A percentile compares a stretch with the other conserved stretches of the same genome.
Evolutionary conservation across 176 grass and related monocot genomes (phyloP).

Genomic region (Oryza glumipatula): DNA sequence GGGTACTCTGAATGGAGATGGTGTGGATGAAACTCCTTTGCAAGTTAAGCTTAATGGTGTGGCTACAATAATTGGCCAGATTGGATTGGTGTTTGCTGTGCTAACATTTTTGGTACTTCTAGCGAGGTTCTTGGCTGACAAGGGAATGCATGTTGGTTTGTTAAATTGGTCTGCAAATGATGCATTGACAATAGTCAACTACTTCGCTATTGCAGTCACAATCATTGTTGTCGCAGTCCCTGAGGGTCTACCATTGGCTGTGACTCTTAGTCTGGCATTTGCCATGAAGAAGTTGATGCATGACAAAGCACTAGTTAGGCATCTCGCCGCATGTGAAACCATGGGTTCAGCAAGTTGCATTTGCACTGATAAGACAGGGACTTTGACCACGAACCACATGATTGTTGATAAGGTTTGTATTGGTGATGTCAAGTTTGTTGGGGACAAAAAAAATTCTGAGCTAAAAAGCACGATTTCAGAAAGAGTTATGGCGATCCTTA

Average conservation of each 20-base stretch:
- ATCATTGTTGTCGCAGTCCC: constrained; percentile 92
- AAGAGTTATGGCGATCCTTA: constrained; percentile 52
- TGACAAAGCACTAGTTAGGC: constrained; percentile 83
- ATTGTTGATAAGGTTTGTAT: constrained; percentile 81
- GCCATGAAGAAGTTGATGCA: constrained; percentile 98
- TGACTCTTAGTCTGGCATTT: constrained; percentile 92
- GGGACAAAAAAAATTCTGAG: constrained; percentile 35
- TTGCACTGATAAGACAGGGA: constrained; percentile 97
- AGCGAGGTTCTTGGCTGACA: constrained; percentile 65
- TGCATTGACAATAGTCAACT: constrained; percentile 78
- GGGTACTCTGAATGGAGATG: constrained; percentile 65
- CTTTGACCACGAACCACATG: constrained; percentile 96
- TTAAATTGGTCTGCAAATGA: constrained; percentile 69
- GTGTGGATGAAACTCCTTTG: constrained; percentile 87
- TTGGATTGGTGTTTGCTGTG: constrained; percentile 72
- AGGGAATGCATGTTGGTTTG: constrained; percentile 52
- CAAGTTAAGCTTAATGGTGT: constrained; percentile 95
- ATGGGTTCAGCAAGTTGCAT: constrained; percentile 93
- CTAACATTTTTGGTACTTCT: constrained; percentile 83
- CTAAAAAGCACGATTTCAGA: constrained; percentile 56
- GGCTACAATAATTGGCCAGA: constrained; percentile 79
- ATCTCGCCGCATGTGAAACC: constrained; percentile 89
- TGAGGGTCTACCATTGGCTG: constrained; percentile 87
- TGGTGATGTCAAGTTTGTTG: constrained; percentile 52
- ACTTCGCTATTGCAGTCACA: constrained; percentile 84